Evolutionary conservation across 2,329 filamentous ascomycete genomes (phyloP).

Genomic region (Chaetoscypha palmicola): DNA sequence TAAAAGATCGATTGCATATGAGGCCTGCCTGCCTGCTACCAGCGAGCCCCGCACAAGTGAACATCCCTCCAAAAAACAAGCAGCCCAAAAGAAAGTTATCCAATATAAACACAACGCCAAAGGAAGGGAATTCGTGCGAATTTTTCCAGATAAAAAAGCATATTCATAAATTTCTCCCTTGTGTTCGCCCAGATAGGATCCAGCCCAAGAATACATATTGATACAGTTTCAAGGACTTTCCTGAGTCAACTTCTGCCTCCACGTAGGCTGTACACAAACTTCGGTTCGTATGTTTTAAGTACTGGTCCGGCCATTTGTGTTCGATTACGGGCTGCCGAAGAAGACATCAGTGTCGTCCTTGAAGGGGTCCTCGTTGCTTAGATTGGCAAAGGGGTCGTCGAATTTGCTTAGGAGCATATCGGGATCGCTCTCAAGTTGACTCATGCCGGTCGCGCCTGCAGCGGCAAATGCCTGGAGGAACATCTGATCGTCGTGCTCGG

Average conservation of each 20-base stretch:
- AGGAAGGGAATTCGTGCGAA: constrained; percentile 12
- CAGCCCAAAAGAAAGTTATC: too few relatives aligned
- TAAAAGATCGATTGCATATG: too few relatives aligned
- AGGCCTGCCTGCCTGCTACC: too few relatives aligned
- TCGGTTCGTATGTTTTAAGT: not conserved
- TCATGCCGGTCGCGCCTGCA: constrained; percentile 19
- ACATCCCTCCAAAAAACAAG: too few relatives aligned
- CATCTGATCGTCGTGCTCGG: constrained; percentile 31
- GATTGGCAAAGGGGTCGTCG: constrained; percentile 23
- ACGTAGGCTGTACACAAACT: not conserved
- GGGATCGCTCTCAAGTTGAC: constrained; percentile 26
- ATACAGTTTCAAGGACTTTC: constrained; percentile 5
- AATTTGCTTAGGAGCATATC: constrained; percentile 29
- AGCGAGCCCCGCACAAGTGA: too few relatives aligned
- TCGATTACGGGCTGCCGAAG: constrained; percentile 29
- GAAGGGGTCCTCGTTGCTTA: constrained; percentile 22
- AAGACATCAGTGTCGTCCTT: constrained; percentile 27
- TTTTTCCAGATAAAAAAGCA: not conserved
- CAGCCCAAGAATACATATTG: constrained; percentile 8
- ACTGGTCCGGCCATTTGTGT: not conserved
- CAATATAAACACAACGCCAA: constrained; percentile 13
- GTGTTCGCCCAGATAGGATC: not conserved
- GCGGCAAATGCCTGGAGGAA: constrained; percentile 31
- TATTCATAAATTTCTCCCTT: not conserved
- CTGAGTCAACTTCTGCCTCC: not conserved